These are phyloP conservation scores for Helminthosporium solani DNA, from an alignment of 2,329 filamentous ascomycete genomes.

Conservation along the genomic window DNA sequence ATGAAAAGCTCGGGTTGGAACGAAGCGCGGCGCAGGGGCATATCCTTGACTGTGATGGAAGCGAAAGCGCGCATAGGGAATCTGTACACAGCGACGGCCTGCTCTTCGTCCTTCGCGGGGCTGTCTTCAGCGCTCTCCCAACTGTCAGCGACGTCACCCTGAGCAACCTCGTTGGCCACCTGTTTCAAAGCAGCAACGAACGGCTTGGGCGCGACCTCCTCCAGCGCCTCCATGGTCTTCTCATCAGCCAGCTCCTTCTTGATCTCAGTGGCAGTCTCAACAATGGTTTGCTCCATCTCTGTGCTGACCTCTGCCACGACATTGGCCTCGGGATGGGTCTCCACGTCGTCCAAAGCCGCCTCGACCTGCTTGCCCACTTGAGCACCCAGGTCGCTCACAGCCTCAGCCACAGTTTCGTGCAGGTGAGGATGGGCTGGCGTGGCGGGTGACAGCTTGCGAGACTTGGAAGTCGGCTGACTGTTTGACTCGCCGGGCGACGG, in stretches of 20 bases:
- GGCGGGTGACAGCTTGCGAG: slow-evolving; percentile 16
- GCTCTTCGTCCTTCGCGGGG: slow-evolving; percentile 66
- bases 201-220: slow-evolving; percentile 54
- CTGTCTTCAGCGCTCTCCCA: slow-evolving; percentile 82
- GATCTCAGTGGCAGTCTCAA: slow-evolving; percentile 49
- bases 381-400: slow-evolving; percentile 65
- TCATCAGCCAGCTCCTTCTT: slow-evolving; percentile 54
- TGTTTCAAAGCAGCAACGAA: slow-evolving; percentile 59
- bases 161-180: slow-evolving; percentile 56
- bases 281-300: slow-evolving; percentile 57
- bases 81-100: slow-evolving; percentile 80
- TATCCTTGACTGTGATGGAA: slow-evolving; percentile 69
- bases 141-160: slow-evolving; percentile 69
- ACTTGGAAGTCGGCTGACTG: slow-evolving; percentile 26
- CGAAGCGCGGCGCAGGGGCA: slow-evolving; percentile 57
- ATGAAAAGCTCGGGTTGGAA: slow-evolving; percentile 81
- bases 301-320: slow-evolving; percentile 53
- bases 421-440: slow-evolving; percentile 21
- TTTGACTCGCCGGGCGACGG: slow-evolving; percentile 24
- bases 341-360: slow-evolving; percentile 60
- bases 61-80: slow-evolving; percentile 98
- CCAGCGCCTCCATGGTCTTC: slow-evolving; percentile 55
- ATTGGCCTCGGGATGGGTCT: slow-evolving; percentile 42
- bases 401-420: slow-evolving; percentile 68
- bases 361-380: slow-evolving; percentile 62